Conservation (phyloP, 1,139 yeast genomes). For the Kazachstania sp. region DNA sequence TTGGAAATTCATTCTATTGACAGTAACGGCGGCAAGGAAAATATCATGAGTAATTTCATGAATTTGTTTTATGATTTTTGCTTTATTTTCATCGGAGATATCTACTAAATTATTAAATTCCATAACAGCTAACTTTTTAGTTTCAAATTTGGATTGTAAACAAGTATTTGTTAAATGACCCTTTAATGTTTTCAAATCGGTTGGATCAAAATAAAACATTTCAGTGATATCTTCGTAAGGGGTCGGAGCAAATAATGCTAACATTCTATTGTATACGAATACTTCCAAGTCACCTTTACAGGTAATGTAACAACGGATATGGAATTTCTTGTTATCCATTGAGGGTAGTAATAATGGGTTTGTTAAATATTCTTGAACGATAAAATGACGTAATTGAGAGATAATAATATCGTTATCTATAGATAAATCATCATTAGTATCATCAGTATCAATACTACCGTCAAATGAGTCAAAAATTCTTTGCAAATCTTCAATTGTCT, state of each 20-base stretch:
- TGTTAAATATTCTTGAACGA: constrained; percentile 70
- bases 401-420: constrained; percentile 51
- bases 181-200: constrained; percentile 32
- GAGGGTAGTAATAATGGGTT: constrained; percentile 56
- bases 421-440: constrained; percentile 35
- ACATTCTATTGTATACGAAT: constrained; percentile 67
- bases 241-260: constrained; percentile 67
- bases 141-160: constrained; percentile 48
- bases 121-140: constrained; percentile 46
- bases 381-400: constrained; percentile 82
- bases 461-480: constrained; percentile 78
- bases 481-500: constrained; percentile 71
- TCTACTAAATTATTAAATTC: constrained; percentile 57
- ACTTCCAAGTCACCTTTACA: constrained; percentile 68
- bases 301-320: constrained; percentile 78
- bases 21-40: constrained; percentile 74
- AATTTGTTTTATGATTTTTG: constrained; percentile 44
- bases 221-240: constrained; percentile 38
- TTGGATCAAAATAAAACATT: constrained; percentile 21
- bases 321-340: constrained; percentile 72
- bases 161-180: constrained; percentile 92
- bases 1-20: constrained; percentile 82
- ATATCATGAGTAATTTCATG: constrained; percentile 56
- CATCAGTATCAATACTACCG: constrained; percentile 50
- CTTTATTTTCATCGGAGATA: constrained; percentile 34